These are phyloP conservation scores for Claviceps humidiphila DNA, from an alignment of 2,329 filamentous ascomycete species.

Conservation along the genomic window DNA sequence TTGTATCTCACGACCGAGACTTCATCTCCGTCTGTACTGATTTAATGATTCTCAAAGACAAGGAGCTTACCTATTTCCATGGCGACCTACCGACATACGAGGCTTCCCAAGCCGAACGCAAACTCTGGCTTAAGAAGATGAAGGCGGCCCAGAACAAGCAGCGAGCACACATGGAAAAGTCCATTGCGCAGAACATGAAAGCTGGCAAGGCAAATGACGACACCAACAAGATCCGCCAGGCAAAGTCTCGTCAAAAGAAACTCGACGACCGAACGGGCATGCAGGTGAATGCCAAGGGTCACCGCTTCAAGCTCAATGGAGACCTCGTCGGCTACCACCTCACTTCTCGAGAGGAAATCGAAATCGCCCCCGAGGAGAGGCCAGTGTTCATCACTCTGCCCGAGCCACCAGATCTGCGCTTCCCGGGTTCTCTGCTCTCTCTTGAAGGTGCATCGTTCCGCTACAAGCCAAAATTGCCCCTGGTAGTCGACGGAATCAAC, in stretches of 20 bases:
- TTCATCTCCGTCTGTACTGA: constrained; percentile 70
- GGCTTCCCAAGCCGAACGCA: constrained; percentile 51
- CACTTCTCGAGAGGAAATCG: constrained; percentile 51
- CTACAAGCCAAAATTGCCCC: constrained; percentile 32
- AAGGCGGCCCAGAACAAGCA: constrained; percentile 73
- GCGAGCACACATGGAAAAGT: constrained; percentile 66
- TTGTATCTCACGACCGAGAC: constrained; percentile 75
- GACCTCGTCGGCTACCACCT: constrained; percentile 53
- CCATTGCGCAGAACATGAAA: constrained; percentile 60
- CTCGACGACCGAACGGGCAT: constrained; percentile 71
- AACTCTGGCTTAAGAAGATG: constrained; percentile 57
- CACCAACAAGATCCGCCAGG: constrained; percentile 75
- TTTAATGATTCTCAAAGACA: constrained; percentile 61
- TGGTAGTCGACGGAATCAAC: constrained; percentile 47
- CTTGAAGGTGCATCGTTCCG: constrained; percentile 56
- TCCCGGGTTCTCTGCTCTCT: constrained; percentile 60
- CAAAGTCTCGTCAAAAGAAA: constrained; percentile 73
- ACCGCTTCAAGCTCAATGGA: constrained; percentile 67
- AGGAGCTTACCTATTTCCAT: constrained; percentile 58
- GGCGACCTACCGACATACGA: constrained; percentile 65
- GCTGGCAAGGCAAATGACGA: constrained; percentile 66
- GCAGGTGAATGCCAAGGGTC: constrained; percentile 57
- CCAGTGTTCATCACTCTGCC: constrained; percentile 45
- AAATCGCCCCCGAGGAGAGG: constrained; percentile 51
- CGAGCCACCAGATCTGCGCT: constrained; percentile 54